These are phyloP conservation scores for Lentinula novae-zelandiae DNA, from an alignment of 1,284 basidiomycete genomes.

Conservation along the genomic window DNA sequence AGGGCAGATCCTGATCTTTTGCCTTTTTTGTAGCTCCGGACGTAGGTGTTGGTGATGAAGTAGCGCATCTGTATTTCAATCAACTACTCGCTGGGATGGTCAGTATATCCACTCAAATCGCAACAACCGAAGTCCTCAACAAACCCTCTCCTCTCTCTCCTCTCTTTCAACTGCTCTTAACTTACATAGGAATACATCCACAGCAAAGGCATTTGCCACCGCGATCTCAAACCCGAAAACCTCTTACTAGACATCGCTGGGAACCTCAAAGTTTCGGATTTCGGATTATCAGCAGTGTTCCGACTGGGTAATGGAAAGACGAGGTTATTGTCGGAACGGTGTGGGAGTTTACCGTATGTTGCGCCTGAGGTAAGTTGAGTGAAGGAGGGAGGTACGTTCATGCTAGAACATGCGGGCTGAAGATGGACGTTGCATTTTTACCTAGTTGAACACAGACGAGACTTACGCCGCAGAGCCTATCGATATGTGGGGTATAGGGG, in stretches of 20 bases:
- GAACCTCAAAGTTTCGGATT: conserved; percentile 90
- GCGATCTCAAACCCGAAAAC: conserved; percentile 97
- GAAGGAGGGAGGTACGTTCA: not conserved
- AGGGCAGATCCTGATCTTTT: not conserved
- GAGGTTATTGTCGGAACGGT: conserved; percentile 70
- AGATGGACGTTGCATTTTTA: not conserved
- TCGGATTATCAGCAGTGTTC: conserved; percentile 92
- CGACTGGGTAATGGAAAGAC: conserved; percentile 80
- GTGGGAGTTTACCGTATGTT: conserved; percentile 94
- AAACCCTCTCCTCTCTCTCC: not conserved
- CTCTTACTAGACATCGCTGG: conserved; percentile 79
- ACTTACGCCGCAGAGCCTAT: conserved; percentile 90
- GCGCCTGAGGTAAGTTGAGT: conserved; percentile 75
- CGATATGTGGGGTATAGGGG: conserved; percentile 94
- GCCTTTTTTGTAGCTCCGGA: conserved; percentile 63
- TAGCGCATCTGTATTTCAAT: conserved; percentile 89
- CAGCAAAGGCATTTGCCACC: conserved; percentile 87
- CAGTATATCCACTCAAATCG: conserved; percentile 8
- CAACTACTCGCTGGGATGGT: conserved; percentile 84
- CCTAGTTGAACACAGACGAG: conserved; percentile 44
- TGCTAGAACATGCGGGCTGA: not conserved
- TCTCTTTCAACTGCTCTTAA: too few relatives aligned
- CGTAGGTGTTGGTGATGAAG: conserved; percentile 81
- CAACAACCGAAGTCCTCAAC: not conserved
- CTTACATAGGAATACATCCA: conserved; percentile 79